Evolutionary conservation across 768 basidiomycete species (phyloP).

Genomic region (Sarcomyxa edulis): DNA sequence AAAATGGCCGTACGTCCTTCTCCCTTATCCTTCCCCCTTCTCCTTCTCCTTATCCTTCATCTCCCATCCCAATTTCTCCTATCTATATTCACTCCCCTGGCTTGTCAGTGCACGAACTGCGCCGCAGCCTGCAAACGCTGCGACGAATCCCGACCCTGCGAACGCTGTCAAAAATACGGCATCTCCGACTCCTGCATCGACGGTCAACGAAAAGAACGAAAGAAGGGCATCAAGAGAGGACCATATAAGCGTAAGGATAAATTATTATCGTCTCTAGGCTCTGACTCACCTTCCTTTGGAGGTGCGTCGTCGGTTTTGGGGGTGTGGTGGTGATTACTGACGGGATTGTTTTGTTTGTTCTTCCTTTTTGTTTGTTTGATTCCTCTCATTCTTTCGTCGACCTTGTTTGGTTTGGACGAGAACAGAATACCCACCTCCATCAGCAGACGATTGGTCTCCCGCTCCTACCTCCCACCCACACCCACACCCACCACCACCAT

Average conservation of each 20-base stretch:
- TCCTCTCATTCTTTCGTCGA: no score
- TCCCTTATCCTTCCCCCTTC: background rate
- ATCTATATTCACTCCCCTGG: background rate
- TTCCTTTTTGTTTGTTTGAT: no score
- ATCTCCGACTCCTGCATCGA: constrained; percentile 75
- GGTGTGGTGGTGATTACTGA: no score
- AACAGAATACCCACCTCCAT: no score
- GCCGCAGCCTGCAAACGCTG: constrained; percentile 88
- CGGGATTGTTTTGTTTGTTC: no score
- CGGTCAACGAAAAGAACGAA: constrained; percentile 89
- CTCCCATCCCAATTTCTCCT: background rate
- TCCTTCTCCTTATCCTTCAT: constrained; percentile 3
- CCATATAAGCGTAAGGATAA: constrained; percentile 72
- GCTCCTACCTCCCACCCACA: no score
- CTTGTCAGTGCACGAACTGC: constrained; percentile 79
- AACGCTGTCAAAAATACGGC: constrained; percentile 87
- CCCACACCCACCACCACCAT: no score
- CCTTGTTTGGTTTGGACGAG: no score
- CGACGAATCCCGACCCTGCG: constrained; percentile 84
- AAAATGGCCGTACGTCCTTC: constrained; percentile 64
- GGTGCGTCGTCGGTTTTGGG: no score
- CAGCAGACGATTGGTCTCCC: no score
- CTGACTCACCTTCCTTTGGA: background rate
- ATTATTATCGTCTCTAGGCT: background rate
- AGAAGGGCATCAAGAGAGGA: constrained; percentile 84